Base-by-base conservation (phyloP, 208 protist species). In the Leishmania braziliensis region DNA sequence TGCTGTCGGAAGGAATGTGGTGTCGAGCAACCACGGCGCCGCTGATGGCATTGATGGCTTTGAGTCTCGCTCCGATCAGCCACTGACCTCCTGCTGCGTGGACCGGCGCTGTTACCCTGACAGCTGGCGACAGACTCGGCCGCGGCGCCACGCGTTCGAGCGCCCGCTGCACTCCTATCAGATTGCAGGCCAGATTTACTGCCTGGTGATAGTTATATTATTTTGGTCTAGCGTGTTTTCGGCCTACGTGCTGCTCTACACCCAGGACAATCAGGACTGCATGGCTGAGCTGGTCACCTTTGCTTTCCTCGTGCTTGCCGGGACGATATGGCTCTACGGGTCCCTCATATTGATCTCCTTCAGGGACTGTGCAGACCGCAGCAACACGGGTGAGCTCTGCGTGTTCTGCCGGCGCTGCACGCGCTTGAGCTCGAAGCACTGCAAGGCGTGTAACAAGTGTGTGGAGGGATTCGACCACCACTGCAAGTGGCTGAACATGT, bases 401-500 rank as follows among this genome's bases (percentile, higher is more conserved):
- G 78, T 76, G 10, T 96, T 91, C 83, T 96, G 93, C 77, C 78
- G 81, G 23, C 88, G 90, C 36, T 88, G 76, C 63, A 96, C 93
- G 23, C 53, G 81, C 53, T 46, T 84, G 16, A 78, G 82, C 63
- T 90, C 91, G 50, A 96, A 97, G 77, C 96, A 98, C 82, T 98
- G 96, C 87, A 94, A 95, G 82, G 80, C 89, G 53, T 98, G 96
- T 80, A 97, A 97, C 80, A 96, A 96, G 84, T 98, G 96, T 74
- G 89, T 97, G 8, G 77, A 68, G 48, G 85, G 88, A 43, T 98
- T 98, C 81, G 96, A 98, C 77, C 96, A 98, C 79, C 96, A 98
- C 83, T 98, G 96, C 81, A 95, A 95, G 86, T 98, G 96, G 95
- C 75, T 98, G 53, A 98, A 98, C 85, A 91, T 92, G 80, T 98